Base-by-base conservation (phyloP, 2,329 filamentous ascomycete species). In the Microsporum canis region DNA sequence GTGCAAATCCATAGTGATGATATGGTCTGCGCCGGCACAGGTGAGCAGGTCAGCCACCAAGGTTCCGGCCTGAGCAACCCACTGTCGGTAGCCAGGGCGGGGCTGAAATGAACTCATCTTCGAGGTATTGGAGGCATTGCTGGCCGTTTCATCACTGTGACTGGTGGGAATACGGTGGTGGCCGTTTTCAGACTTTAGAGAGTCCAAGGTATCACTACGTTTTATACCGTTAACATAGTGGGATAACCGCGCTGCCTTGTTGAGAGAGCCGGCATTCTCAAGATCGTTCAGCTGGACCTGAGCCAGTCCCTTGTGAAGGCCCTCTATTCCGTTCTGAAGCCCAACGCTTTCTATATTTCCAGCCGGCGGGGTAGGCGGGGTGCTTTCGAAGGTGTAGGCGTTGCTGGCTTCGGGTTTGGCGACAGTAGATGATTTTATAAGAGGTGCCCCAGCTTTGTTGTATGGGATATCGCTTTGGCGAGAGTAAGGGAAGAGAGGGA, bases 1-100 rank as follows among this genome's bases (percentile, higher is more conserved):
- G 72, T 94, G 90, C 59, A 99, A 82, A 71, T 99, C 94, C 88
- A 99, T 95, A 36, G 92, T 96, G 72, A 97, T 96, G 72, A 94
- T 87, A 75, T 97, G 94, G 73, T 99, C 92, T 53, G 94, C 91
- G 66, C 94, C 94, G 65, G 94, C 92, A 76, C 91, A 96, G 45
- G 91, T 96, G 66, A 99, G 80, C 51, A 99, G 84, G 72, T 97
- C 91, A 58, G 94, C 94, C 57, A 99, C 88, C 61, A 99, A 82
- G 34, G 91, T 97, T 63, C 94, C 94, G 47, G 94, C 91, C 77
- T 97, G 94, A 27, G 94, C 94, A 65, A 99, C 92, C 94, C 94
- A 99, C 77, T 96, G 90, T 78, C 94, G 94, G 75, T 99, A 99
- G 58, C 94, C 94, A 5, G 91, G 89, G 72, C 92, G 91, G 23